Conservation (phyloP, 805 yeast genomes). For the Candida tibetensis region DNA sequence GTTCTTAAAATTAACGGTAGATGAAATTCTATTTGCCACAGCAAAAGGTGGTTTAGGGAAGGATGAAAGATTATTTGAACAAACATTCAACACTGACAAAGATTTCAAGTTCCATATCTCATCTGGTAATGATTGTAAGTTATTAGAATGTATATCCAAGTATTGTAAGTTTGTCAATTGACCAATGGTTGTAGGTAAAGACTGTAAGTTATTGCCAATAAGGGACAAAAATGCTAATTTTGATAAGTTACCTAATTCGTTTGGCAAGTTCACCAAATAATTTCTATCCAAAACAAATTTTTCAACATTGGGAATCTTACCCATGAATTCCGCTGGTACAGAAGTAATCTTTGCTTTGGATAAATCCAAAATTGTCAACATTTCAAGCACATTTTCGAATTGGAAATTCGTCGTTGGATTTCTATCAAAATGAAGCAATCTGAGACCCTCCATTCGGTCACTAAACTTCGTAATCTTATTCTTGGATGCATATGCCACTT, state of each 20-base stretch:
- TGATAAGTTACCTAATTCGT: slow-evolving; percentile 56
- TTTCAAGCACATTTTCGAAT: slow-evolving; percentile 51
- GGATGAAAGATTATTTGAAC: slow-evolving; percentile 65
- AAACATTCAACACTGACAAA: slow-evolving; percentile 59
- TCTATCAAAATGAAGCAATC: slow-evolving; percentile 69
- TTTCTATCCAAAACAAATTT: slow-evolving; percentile 76
- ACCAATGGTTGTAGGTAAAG: slow-evolving; percentile 66
- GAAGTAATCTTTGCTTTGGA: slow-evolving; percentile 80
- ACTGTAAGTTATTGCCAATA: slow-evolving; percentile 69
- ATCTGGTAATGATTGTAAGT: slow-evolving; percentile 64
- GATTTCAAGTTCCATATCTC: slow-evolving; percentile 63
- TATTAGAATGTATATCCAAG: slow-evolving; percentile 82
- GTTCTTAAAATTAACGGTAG: slow-evolving; percentile 24
- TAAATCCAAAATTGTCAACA: slow-evolving; percentile 69
- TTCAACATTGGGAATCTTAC: slow-evolving; percentile 62
- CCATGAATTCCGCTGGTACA: slow-evolving; percentile 61
- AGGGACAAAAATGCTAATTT: slow-evolving; percentile 66
- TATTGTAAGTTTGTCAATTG: slow-evolving; percentile 55
- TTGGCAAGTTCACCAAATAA: slow-evolving; percentile 74
- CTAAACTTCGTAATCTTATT: slow-evolving; percentile 71
- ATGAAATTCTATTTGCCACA: slow-evolving; percentile 31
- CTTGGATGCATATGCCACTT: slow-evolving; percentile 70
- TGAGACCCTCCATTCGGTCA: slow-evolving; percentile 58
- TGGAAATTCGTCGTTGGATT: slow-evolving; percentile 78
- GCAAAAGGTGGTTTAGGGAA: slow-evolving; percentile 53